phyloP scores from a whole-genome alignment of 2,329 filamentous ascomycete species.

The Stemphylium beticola region DNA sequence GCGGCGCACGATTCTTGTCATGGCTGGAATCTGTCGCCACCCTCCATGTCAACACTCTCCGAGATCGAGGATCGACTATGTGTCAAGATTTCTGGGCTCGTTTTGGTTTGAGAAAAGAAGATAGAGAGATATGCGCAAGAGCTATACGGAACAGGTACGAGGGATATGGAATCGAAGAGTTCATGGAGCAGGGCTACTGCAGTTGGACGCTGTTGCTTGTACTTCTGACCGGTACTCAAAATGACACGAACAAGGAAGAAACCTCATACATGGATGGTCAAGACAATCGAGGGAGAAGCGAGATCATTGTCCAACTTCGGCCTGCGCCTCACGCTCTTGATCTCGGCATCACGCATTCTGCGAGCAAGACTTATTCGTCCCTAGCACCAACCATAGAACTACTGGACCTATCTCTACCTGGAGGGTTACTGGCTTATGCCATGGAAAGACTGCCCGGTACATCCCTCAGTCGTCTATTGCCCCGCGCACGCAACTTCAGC shows the following conservation, averaged over 20 bases:
- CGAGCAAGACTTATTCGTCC: constrained; percentile 26
- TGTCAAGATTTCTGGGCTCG: constrained; percentile 7
- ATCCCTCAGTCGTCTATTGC: constrained; percentile 25
- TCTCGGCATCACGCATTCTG: constrained; percentile 24
- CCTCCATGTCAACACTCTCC: background rate
- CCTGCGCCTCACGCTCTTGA: constrained; percentile 31
- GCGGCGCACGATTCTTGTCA: background rate
- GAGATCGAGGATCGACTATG: background rate
- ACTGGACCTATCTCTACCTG: constrained; percentile 17
- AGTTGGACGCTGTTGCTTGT: constrained; percentile 17
- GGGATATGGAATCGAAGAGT: constrained; percentile 11
- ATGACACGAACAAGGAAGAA: background rate
- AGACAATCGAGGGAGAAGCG: background rate
- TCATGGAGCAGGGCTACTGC: constrained; percentile 17
- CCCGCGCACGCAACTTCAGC: constrained; percentile 5
- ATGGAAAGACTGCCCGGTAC: constrained; percentile 35
- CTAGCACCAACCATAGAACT: constrained; percentile 27
- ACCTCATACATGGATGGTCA: too few relatives aligned
- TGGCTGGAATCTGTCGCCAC: background rate
- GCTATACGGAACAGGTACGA: constrained; percentile 5
- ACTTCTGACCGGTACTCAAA: background rate
- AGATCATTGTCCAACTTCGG: constrained; percentile 37
- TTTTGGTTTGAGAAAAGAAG: background rate
- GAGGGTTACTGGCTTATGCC: constrained; percentile 28
- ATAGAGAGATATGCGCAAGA: background rate